Percentiles rank a stretch among this genome's conserved stretches.
phyloP scores from a whole-genome alignment of 2,329 filamentous ascomycete species.

The Claviceps sp. region DNA sequence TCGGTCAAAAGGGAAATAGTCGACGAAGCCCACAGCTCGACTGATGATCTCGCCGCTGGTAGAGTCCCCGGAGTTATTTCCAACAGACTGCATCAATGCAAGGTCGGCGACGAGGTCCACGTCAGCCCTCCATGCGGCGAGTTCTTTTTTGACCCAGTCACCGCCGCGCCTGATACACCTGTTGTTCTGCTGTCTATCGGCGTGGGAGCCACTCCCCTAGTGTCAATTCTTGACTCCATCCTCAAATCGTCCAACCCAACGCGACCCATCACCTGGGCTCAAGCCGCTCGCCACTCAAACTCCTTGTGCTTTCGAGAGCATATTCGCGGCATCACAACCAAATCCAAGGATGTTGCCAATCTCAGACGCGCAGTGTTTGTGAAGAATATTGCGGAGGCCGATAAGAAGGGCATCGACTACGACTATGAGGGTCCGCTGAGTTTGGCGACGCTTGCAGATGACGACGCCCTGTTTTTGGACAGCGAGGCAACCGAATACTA shows the following conservation, averaged over 20 bases:
- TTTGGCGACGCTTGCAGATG: constrained; percentile 35
- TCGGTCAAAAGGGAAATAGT: constrained; percentile 53
- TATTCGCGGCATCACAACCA: constrained; percentile 23
- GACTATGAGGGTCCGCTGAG: constrained; percentile 42
- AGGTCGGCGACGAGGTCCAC: constrained; percentile 39
- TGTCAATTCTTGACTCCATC: constrained; percentile 49
- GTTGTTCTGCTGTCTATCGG: constrained; percentile 55
- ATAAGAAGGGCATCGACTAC: constrained; percentile 39
- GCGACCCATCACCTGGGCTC: constrained; percentile 48
- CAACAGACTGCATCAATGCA: constrained; percentile 36
- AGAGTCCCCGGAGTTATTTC: constrained; percentile 35
- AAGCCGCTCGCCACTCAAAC: constrained; percentile 39
- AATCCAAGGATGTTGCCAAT: constrained; percentile 14
- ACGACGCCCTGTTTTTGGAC: constrained; percentile 36
- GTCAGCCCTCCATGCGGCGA: constrained; percentile 43
- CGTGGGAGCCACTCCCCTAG: constrained; percentile 54
- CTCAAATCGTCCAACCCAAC: constrained; percentile 15
- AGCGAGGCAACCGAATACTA: constrained; percentile 48
- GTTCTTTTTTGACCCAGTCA: constrained; percentile 44
- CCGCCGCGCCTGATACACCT: constrained; percentile 31
- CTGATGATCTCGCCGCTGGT: constrained; percentile 20
- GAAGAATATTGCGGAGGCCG: constrained; percentile 27
- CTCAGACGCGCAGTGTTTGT: constrained; percentile 36
- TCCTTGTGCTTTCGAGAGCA: constrained; percentile 42
- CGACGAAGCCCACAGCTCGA: constrained; percentile 9